A percentile compares a stretch with the other conserved stretches of the same genome.
phyloP scores from a whole-genome alignment of 2,329 filamentous ascomycete genomes.

The Dactylonectria macrodidyma region DNA sequence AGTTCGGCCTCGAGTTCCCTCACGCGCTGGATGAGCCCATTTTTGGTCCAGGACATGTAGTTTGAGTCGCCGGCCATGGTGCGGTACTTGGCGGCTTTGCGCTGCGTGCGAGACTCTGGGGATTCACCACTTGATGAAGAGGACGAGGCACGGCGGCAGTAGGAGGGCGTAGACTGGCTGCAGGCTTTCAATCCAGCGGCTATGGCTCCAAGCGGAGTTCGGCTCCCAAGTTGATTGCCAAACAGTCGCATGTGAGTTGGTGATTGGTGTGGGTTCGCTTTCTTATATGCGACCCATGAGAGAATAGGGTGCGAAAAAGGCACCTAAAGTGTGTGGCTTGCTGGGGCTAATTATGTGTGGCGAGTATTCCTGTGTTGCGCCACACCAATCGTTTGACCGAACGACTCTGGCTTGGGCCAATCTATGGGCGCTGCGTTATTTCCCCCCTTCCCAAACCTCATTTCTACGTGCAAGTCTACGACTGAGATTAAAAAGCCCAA shows the following conservation, averaged over 20 bases:
- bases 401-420: neutral
- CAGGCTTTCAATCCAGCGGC: conserved; percentile 33
- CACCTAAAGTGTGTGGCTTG: conserved; percentile 40
- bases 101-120: conserved; percentile 27
- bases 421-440: neutral
- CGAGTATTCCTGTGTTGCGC: conserved; percentile 7
- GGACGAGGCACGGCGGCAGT: conserved; percentile 8
- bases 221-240: conserved; percentile 45
- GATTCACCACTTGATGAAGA: conserved; percentile 45
- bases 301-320: conserved; percentile 40
- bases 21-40: conserved; percentile 78
- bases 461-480: conserved; percentile 6
- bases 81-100: conserved; percentile 38
- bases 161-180: conserved; percentile 1
- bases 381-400: conserved; percentile 26
- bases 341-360: conserved; percentile 32
- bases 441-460: conserved; percentile 22
- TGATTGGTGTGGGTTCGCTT: conserved; percentile 45
- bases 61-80: conserved; percentile 54
- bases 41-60: conserved; percentile 79
- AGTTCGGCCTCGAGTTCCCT: conserved; percentile 77
- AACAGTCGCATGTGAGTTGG: conserved; percentile 50
- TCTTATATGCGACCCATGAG: conserved; percentile 44
- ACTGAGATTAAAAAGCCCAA: neutral
- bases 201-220: conserved; percentile 43